phyloP scores from a whole-genome alignment of 495 filamentous ascomycete species.

The Trichoderma reesei region DNA sequence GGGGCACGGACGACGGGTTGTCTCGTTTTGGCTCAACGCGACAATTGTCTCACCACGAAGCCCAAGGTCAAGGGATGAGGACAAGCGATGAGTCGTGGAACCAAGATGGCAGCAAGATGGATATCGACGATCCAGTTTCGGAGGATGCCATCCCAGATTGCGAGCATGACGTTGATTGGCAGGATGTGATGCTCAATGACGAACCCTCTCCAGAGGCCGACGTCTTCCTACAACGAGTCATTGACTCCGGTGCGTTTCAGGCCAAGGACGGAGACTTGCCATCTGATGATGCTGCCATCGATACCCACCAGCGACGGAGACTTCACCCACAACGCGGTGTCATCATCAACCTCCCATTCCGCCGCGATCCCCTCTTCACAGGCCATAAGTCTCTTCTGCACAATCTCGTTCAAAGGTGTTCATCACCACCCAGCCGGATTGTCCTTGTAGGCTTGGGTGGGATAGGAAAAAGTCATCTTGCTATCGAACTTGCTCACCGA shows the following conservation, averaged over 20 bases:
- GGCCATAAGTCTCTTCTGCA: background rate
- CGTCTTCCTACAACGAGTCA: background rate
- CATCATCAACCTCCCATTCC: background rate
- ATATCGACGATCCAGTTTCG: background rate
- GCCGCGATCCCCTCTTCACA: background rate
- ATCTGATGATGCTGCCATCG: background rate
- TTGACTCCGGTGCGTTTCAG: background rate
- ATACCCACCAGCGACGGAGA: too few relatives aligned
- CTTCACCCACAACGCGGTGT: background rate
- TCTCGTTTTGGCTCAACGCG: background rate
- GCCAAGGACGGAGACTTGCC: background rate
- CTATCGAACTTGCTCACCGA: slow-evolving; percentile 39
- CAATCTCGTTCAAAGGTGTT: background rate
- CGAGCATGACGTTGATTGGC: background rate
- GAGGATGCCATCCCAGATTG: background rate
- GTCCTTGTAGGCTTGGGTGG: background rate
- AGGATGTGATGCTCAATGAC: background rate
- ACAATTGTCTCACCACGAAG: background rate
- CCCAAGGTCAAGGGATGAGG: background rate
- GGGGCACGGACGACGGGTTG: background rate
- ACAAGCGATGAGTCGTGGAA: too few relatives aligned
- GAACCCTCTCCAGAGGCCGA: background rate
- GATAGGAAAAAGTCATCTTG: slow-evolving; percentile 43
- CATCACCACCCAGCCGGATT: background rate
- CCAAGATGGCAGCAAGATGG: background rate